These are phyloP conservation scores for Linnemannia schmuckeri DNA, from an alignment of 192 early-diverging fungal genomes.

Conservation along the genomic window DNA sequence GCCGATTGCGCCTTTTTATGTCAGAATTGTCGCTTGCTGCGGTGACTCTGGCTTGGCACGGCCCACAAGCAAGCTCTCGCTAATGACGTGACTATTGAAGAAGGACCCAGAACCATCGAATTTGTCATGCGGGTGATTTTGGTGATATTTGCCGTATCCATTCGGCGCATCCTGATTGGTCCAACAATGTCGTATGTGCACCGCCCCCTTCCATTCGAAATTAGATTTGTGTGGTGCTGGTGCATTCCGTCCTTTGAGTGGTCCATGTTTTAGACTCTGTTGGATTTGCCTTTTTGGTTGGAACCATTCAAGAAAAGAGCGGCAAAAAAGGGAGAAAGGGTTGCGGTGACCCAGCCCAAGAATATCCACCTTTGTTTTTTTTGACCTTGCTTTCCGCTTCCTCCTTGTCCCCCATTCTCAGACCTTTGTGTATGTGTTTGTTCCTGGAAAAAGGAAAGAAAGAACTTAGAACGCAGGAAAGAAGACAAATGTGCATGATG, in stretches of 20 bases:
- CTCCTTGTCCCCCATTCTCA: too few relatives aligned
- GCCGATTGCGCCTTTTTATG: background rate
- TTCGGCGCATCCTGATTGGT: background rate
- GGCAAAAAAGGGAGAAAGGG: slow-evolving; percentile 9
- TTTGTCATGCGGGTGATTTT: background rate
- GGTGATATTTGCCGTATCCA: background rate
- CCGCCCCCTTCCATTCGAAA: background rate
- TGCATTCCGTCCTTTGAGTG: too few relatives aligned
- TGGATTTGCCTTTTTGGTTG: background rate
- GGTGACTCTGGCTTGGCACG: background rate
- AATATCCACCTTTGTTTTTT: too few relatives aligned
- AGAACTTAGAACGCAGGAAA: background rate
- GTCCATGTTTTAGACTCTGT: too few relatives aligned
- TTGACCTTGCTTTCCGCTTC: too few relatives aligned
- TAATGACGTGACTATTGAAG: background rate
- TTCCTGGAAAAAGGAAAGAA: background rate
- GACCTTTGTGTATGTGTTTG: too few relatives aligned
- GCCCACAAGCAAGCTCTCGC: background rate
- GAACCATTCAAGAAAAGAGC: background rate
- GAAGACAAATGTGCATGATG: background rate
- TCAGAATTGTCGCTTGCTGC: background rate
- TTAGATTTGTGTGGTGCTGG: too few relatives aligned
- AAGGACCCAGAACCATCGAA: background rate
- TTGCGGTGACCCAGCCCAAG: background rate
- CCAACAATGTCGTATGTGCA: background rate